Base-by-base conservation (phyloP, 345 rosid species). In the Gossypium mustelinum region DNA sequence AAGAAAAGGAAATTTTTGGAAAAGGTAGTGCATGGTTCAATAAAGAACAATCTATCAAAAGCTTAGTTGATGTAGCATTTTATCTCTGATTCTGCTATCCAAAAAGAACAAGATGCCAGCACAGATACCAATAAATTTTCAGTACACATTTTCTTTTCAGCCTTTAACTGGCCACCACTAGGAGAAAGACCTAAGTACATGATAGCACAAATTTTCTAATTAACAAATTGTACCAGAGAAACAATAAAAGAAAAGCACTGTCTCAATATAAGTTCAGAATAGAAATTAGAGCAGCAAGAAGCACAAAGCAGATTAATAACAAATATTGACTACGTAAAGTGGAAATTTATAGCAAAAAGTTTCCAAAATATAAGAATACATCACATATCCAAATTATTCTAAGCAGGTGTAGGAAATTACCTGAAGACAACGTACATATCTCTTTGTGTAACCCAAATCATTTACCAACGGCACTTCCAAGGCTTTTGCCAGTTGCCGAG, bases 341-440 rank as follows among this genome's bases (percentile, higher is more conserved):
- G 65, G 71, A 24, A 48, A 4, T 11, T 47, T 47, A 3, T 68
- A 13, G 72, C 39, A 68, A 68, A 48, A 47, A 45, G 14, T 25
- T 11, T 24, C 57, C 39, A 48, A 48, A 68, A 22, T 27, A 60
- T 25, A 60, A 60, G 17, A 60, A 60, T 6, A 60, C 64, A 59
- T 25, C n/a, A 11, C 68, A 39, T 16, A 54, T 34, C 50, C 24
- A 64, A 71, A 16, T 54, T 27, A 52, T 54, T n/a, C 4, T 29
- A 51, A 61, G 22, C 29, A 12, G 18, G 69, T 68, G 52, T n/a
- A 67, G 18, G 51, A 71, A 54, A 73, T 79, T 70, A 96, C 99
- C 98, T 96, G 99, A 77, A 96, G 97, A 73, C 98, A 96, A 75
- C 99, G 89, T 20, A 96, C 92, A 61, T 96, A 96, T 93, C 98